Base-by-base conservation (phyloP, 768 basidiomycete species). In the Roridomyces roridus region DNA sequence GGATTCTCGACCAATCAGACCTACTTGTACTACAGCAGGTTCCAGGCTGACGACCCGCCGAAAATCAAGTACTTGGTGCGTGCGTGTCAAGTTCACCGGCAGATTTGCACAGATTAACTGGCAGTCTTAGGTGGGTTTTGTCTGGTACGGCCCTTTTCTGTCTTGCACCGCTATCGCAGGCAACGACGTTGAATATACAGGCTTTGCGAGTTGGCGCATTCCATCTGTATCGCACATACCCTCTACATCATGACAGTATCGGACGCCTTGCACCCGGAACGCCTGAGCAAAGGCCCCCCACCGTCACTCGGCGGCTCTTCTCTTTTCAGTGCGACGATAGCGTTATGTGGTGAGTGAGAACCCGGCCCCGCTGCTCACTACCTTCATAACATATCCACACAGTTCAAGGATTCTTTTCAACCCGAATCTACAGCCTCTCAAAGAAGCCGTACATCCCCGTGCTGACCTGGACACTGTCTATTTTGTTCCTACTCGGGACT, bases 381-480 rank as follows among this genome's bases (percentile, higher is more conserved):
- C n/a, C n/a, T n/a, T n/a, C n/a, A n/a, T n/a, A n/a, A n/a, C n/a
- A n/a, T n/a, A n/a, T n/a, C n/a, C n/a, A n/a, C 8, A 20, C 29
- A 60, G 59, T 60, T 24, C 60, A 61, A 21, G 60, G 54, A 7
- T 61, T 57, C 41, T 57, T 61, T 36, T 26, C 60, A 6, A 40
- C 24, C 41, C 39, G 60, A n/a, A 56, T 61, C 17, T 61, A 53
- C 51, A 49, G 60, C 45, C 51, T 61, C 39, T 44, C 46, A 23
- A 54, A 57, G 29, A n/a, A n/a, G 10, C 41, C 57, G 9, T 44
- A 53, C 46, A 41, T 62, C 6, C 55, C 60, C 0, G 25, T 53
- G 24, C 23, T 62, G 18, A 40, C 51, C n/a, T 57, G 60, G 55
- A 46, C 51, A 4, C 49, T 62, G 9, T 54, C 60, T 9, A 23